Conservation (phyloP, 495 filamentous ascomycete species). For the Penicillium paxilli region DNA sequence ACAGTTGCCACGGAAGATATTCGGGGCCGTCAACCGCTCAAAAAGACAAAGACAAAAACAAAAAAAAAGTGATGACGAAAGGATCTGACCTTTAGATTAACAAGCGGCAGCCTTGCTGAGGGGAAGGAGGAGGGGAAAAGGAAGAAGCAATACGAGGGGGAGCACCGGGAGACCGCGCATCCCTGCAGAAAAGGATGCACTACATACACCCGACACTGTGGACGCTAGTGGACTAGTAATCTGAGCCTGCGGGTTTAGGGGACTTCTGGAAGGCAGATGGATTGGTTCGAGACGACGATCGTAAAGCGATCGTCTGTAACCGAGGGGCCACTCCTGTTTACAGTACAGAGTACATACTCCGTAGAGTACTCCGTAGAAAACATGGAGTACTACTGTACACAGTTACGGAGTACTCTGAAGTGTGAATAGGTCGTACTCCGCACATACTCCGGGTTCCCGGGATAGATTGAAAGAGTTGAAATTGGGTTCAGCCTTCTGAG, state of each 20-base stretch:
- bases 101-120: background rate
- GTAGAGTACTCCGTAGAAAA: no score
- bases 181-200: background rate
- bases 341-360: no score
- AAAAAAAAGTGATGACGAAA: background rate
- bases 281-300: background rate
- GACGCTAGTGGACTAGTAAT: background rate
- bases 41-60: no score
- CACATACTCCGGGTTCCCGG: no score
- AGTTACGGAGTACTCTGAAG: no score
- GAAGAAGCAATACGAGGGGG: background rate
- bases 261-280: constrained; percentile 7
- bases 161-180: no score
- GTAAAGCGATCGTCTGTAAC: constrained; percentile 5
- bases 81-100: background rate
- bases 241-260: background rate
- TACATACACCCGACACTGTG: background rate
- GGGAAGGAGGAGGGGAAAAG: background rate
- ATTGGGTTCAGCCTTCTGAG: background rate
- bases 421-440: no score
- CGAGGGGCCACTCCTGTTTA: background rate
- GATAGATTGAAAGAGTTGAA: background rate
- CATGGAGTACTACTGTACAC: no score
- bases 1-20: background rate
- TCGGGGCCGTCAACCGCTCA: background rate